phyloP scores from a whole-genome alignment of 1,139 yeast genomes.

The Komagataea norvegica region DNA sequence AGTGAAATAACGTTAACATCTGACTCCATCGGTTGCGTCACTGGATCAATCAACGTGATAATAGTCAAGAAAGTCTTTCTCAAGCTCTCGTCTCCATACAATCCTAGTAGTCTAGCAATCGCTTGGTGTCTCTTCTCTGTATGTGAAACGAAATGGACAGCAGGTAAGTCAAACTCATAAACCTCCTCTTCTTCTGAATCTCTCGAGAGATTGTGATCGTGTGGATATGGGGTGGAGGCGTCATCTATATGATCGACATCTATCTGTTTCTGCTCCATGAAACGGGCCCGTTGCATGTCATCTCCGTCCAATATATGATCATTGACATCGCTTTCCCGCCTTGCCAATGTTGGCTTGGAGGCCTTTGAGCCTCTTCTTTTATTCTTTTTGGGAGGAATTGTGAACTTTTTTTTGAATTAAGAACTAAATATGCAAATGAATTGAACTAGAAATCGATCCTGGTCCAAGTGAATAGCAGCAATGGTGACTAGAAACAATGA shows the following conservation, averaged over 20 bases:
- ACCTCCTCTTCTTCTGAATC: constrained; percentile 21
- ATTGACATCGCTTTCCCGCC: constrained; percentile 7
- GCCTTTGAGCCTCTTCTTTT: constrained; percentile 21
- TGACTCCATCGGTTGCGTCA: constrained; percentile 64
- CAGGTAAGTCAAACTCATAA: constrained; percentile 29
- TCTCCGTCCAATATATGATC: constrained; percentile 10
- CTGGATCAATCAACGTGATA: constrained; percentile 55
- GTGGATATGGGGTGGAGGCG: no score
- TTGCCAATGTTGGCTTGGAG: constrained; percentile 11
- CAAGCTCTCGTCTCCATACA: constrained; percentile 12
- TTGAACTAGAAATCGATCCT: no score
- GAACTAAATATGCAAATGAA: no score
- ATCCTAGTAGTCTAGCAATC: constrained; percentile 22
- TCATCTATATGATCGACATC: constrained; percentile 9
- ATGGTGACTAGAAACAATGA: no score
- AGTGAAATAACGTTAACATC: constrained; percentile 49
- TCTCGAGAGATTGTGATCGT: background rate
- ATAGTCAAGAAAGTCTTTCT: constrained; percentile 26
- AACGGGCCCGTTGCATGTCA: constrained; percentile 1
- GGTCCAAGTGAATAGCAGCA: no score
- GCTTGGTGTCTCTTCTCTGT: constrained; percentile 29
- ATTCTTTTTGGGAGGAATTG: constrained; percentile 16
- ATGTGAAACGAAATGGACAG: constrained; percentile 25
- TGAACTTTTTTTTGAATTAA: constrained; percentile 2
- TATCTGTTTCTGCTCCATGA: constrained; percentile 7